These are phyloP conservation scores for Croton laevigatus DNA, from an alignment of 441 rosid species.

Conservation along the genomic window DNA sequence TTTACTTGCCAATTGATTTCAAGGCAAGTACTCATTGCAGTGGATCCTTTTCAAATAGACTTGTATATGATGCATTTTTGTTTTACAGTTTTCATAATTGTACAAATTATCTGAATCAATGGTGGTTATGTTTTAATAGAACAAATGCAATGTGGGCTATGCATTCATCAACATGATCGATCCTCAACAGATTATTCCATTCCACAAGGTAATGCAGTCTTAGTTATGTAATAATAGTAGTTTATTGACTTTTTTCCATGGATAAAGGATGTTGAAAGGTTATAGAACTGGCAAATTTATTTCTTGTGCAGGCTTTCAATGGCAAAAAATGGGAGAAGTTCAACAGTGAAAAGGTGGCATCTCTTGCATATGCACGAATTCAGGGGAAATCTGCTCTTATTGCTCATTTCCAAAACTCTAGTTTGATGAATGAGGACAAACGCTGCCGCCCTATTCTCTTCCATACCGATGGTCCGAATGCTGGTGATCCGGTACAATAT, in stretches of 20 bases:
- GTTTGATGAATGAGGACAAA: constrained; percentile 87
- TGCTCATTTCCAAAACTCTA: constrained; percentile 83
- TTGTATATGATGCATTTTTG: neutral
- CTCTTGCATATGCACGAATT: constrained; percentile 73
- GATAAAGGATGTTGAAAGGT: neutral
- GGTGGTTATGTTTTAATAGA: constrained; percentile 40
- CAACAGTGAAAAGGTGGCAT: constrained; percentile 84
- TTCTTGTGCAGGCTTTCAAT: constrained; percentile 53
- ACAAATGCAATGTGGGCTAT: constrained; percentile 83
- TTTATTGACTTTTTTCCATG: constrained; percentile 1
- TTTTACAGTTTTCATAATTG: neutral
- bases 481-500: constrained; percentile 66
- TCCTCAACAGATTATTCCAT: constrained; percentile 56
- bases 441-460: constrained; percentile 80
- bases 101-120: constrained; percentile 18
- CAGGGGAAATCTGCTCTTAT: constrained; percentile 78
- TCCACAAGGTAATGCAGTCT: constrained; percentile 51
- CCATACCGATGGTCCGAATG: constrained; percentile 74
- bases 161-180: constrained; percentile 79
- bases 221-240: neutral
- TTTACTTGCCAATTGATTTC: constrained; percentile 75
- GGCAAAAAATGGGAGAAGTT: constrained; percentile 90
- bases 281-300: neutral
- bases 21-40: constrained; percentile 41
- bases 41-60: neutral